Evolutionary conservation across 148 eudicot species (phyloP).

Genomic region (Suaeda aralocaspica): DNA sequence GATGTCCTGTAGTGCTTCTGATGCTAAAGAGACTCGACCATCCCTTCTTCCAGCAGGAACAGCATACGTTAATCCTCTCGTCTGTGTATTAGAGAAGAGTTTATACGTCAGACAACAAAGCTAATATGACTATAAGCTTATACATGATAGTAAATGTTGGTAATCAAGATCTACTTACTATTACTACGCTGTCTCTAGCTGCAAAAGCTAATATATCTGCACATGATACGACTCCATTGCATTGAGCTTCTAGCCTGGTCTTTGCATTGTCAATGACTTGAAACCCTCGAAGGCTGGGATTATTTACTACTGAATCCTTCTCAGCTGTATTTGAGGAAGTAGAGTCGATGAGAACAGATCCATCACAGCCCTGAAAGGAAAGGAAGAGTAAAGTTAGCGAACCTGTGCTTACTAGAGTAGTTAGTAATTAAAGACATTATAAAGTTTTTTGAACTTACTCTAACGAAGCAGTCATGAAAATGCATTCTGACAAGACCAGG

Average conservation of each 20-base stretch:
- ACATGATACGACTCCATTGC: constrained; percentile 44
- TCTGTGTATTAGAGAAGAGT: background rate
- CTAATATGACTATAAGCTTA: background rate
- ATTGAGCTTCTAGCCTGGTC: constrained; percentile 48
- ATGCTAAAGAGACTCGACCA: constrained; percentile 11
- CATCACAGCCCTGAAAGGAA: constrained; percentile 68
- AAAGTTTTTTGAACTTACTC: constrained; percentile 33
- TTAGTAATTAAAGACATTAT: too few species aligned
- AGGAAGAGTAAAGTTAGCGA: background rate
- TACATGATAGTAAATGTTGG: background rate
- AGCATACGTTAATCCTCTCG: constrained; percentile 5
- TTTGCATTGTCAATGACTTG: constrained; percentile 70
- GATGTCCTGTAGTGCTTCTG: constrained; percentile 23
- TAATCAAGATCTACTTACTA: constrained; percentile 12
- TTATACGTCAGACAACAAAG: too few species aligned
- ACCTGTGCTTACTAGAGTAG: background rate
- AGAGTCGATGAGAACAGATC: constrained; percentile 69
- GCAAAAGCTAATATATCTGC: constrained; percentile 31
- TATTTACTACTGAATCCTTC: constrained; percentile 67
- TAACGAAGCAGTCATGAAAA: constrained; percentile 67
- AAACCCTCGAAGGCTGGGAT: constrained; percentile 69
- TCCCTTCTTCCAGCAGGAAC: constrained; percentile 4
- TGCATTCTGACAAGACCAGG: constrained; percentile 59
- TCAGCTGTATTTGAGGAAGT: constrained; percentile 60
- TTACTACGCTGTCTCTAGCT: constrained; percentile 27